Percentiles rank a stretch among this genome's conserved stretches.
These are phyloP conservation scores for Leavenworthia alabamica DNA, from an alignment of 345 rosid genomes.

Conservation along the genomic window DNA sequence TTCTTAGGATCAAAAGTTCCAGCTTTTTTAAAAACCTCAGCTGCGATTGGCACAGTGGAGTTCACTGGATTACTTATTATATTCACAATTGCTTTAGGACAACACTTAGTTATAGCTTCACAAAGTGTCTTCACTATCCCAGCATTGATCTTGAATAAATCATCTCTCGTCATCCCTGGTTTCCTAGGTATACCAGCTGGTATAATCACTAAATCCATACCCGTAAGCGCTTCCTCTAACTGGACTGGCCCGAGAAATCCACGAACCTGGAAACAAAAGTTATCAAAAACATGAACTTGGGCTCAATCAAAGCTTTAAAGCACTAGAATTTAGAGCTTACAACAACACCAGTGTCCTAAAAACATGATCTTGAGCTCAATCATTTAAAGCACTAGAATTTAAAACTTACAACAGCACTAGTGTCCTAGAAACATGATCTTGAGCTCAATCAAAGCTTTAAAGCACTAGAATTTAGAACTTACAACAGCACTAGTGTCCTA, in stretches of 20 bases:
- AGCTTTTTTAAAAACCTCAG: slow-evolving; percentile 87
- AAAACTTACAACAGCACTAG: too few relatives aligned
- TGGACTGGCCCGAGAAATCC: slow-evolving; percentile 88
- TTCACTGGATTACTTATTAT: slow-evolving; percentile 93
- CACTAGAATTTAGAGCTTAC: neutral
- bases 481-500: slow-evolving; percentile 89
- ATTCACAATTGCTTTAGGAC: slow-evolving; percentile 80
- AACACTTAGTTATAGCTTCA: slow-evolving; percentile 77
- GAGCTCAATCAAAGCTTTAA: too few relatives aligned
- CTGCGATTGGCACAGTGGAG: slow-evolving; percentile 93
- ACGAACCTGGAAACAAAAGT: slow-evolving; percentile 49
- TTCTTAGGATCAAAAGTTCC: slow-evolving; percentile 78
- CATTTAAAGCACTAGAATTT: too few relatives aligned
- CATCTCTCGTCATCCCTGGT: slow-evolving; percentile 99
- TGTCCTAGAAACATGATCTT: too few relatives aligned
- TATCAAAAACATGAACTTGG: neutral
- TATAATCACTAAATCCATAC: slow-evolving; percentile 87
- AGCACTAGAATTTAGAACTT: slow-evolving; percentile 1
- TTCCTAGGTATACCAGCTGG: slow-evolving; percentile 98
- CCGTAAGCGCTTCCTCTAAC: slow-evolving; percentile 76
- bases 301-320: neutral
- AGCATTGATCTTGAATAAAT: slow-evolving; percentile 92
- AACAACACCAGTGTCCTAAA: neutral
- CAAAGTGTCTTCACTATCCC: slow-evolving; percentile 86
- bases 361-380: neutral